Evolutionary conservation across 257 asterid genomes (phyloP), one percentile per base, ranked within the genome.

Genomic region (Gardenia jasminoides): DNA sequence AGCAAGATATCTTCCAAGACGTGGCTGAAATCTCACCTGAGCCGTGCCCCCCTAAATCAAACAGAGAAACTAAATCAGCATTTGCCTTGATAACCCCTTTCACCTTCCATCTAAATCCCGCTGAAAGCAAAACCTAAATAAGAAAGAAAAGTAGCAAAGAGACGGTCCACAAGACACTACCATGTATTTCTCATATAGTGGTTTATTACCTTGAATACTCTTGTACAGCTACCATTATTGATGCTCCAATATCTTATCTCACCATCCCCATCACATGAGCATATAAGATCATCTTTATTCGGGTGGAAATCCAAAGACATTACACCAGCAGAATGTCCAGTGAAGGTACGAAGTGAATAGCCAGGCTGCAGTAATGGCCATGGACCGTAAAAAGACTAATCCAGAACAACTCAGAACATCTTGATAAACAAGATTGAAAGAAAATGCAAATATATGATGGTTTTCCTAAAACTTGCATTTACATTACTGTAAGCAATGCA

Each of bases 251-350:
- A 93, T 87, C 99, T 82, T 74, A 96, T 91, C 82, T 96, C 98
- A 76, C 97, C 97, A 84, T 96, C 96, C 44, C 97, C 93, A 70
- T 93, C 99, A 59, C 99, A 96, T 10, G 97, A 96, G 88, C 97
- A 91, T 73, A 96, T 91, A 65, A 93, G 93, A 79, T 96, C 98
- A 50, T 93, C 98, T 84, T 93, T 96, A 82, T 89, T 96, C 16
- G 99, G 99, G 74, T 96, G 97, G 83, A 95, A 95, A 79, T 96
- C 98, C 85, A 96, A 86, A 5, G 99, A 93, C 95, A 92, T 91
- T 12, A 93, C 98, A 76, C 94, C 85, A 41, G 93, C 84, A 10
- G 98, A 90, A 84, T 96, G 99, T 58, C 97, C 99, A 24, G 97
- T 91, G 75, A 92, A 93, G 43, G 90, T 91, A 31, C 97, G 94